Conservation (phyloP, 202 grass and related monocot species). For the Carex sylvatica region DNA sequence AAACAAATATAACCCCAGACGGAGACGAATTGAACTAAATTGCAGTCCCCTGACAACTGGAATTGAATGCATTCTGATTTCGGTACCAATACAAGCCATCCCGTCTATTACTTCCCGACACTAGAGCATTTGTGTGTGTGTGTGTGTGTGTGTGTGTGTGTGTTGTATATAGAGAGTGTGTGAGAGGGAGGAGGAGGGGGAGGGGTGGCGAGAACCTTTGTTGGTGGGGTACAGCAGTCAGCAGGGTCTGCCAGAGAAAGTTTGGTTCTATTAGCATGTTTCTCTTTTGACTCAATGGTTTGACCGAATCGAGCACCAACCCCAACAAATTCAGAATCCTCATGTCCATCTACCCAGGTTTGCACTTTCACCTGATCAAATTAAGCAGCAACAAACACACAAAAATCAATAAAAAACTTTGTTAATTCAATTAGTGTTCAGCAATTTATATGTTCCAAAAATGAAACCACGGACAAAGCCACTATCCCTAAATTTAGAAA, state of each 20-base stretch:
- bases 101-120: no score
- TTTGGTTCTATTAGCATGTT: slow-evolving; percentile 55
- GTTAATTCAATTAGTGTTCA: neutral
- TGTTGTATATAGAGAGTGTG: neutral
- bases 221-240: slow-evolving; percentile 57
- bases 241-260: slow-evolving; percentile 57
- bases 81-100: neutral
- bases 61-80: neutral
- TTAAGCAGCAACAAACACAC: neutral
- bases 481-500: slow-evolving; percentile 17
- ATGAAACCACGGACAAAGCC: neutral
- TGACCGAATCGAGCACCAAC: slow-evolving; percentile 92
- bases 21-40: neutral
- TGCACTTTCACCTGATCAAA: slow-evolving; percentile 88
- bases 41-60: neutral
- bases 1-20: neutral
- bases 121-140: no score
- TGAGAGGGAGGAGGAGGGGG: neutral
- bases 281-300: slow-evolving; percentile 89
- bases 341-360: slow-evolving; percentile 73
- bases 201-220: neutral
- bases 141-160: neutral
- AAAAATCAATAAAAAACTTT: neutral
- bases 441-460: neutral
- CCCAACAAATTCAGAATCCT: slow-evolving; percentile 78